Evolutionary conservation across 169 alveolate species (phyloP).

Genomic region (Neospora caninum): DNA sequence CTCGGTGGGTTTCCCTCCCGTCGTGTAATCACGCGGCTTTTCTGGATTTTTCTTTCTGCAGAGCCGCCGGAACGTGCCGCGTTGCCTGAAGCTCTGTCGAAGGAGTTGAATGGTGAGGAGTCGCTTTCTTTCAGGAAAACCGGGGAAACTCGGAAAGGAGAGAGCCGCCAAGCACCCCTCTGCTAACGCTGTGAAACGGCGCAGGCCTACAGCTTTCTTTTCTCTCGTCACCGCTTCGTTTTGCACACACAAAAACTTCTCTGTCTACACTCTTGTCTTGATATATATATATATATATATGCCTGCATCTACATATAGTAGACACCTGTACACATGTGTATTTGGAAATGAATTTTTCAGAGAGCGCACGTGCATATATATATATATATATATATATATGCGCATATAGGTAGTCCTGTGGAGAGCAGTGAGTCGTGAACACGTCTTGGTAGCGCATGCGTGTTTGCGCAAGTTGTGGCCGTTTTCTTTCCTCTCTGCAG

Average conservation of each 20-base stretch:
- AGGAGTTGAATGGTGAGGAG: background rate
- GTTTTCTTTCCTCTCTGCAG: background rate
- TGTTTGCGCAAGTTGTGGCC: background rate
- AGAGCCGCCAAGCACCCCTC: too few relatives aligned
- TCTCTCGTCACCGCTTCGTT: too few relatives aligned
- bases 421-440: background rate
- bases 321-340: background rate
- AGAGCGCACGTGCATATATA: background rate
- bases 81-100: background rate
- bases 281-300: too few relatives aligned
- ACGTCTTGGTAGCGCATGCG: background rate
- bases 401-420: background rate
- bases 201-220: too few relatives aligned
- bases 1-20: too few relatives aligned
- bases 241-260: too few relatives aligned
- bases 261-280: too few relatives aligned
- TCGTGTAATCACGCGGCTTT: too few relatives aligned
- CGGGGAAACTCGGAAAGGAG: too few relatives aligned
- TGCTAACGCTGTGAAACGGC: too few relatives aligned
- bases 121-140: background rate
- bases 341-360: background rate
- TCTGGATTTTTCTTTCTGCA: background rate
- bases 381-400: background rate
- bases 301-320: too few relatives aligned
- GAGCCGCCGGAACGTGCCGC: slow-evolving; percentile 14